Conservation (phyloP, 2,329 filamentous ascomycete genomes). For the Aureobasidium sp. region DNA sequence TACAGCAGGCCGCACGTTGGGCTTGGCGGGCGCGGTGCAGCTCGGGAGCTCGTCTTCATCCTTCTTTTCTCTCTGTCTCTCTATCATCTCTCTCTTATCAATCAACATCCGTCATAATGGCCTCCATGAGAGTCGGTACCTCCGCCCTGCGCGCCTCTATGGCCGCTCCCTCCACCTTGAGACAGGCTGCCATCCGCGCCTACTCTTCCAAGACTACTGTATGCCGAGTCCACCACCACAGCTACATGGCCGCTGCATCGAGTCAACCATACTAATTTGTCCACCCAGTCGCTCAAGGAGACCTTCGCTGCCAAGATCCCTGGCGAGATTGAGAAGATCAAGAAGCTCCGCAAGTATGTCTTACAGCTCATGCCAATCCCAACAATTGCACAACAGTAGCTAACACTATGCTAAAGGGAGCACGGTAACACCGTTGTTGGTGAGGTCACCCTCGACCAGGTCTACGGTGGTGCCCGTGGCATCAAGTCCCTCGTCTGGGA, state of each 20-base stretch:
- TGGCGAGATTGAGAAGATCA: constrained; percentile 97
- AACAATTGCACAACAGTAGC: constrained; percentile 16
- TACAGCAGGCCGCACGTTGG: neutral
- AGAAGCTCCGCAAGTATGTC: constrained; percentile 89
- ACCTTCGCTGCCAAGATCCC: constrained; percentile 94
- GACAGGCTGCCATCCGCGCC: constrained; percentile 63
- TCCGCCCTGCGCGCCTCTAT: constrained; percentile 74
- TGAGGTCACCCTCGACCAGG: constrained; percentile 98
- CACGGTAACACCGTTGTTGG: constrained; percentile 92
- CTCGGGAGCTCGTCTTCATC: constrained; percentile 13
- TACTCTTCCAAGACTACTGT: constrained; percentile 93
- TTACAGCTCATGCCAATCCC: neutral
- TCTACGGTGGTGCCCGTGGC: constrained; percentile 97
- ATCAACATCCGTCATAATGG: constrained; percentile 56
- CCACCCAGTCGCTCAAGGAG: constrained; percentile 82
- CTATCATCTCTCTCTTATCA: constrained; percentile 25
- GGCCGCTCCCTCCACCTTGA: constrained; percentile 42
- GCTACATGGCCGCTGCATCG: neutral
- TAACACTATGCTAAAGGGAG: constrained; percentile 54
- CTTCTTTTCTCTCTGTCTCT: constrained; percentile 18
- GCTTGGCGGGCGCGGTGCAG: neutral
- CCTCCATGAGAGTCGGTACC: constrained; percentile 73
- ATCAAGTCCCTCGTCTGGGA: constrained; percentile 99
- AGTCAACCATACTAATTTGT: constrained; percentile 18
- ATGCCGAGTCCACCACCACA: constrained; percentile 28